phyloP scores from a whole-genome alignment of 2,329 filamentous ascomycete species.

The Ophiostoma sp. region DNA sequence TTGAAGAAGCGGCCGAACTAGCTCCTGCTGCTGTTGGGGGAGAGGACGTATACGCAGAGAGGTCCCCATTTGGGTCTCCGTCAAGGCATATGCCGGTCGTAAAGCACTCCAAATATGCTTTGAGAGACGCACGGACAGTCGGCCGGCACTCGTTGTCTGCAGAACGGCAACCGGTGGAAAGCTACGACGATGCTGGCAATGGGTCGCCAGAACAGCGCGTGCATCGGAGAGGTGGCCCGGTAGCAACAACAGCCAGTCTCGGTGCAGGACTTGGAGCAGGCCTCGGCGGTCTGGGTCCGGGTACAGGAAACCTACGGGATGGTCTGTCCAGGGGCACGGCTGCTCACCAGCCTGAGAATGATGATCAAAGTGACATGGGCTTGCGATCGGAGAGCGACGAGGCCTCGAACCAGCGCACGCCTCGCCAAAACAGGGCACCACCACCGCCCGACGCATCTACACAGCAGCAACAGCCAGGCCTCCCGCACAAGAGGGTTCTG shows the following conservation, averaged over 20 bases:
- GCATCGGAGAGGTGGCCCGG: constrained; percentile 15
- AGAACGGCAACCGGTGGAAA: constrained; percentile 22
- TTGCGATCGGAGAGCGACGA: constrained; percentile 29
- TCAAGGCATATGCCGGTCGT: constrained; percentile 30
- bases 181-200: constrained; percentile 22
- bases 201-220: constrained; percentile 27
- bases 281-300: constrained; percentile 26
- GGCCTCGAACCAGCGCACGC: constrained; percentile 30
- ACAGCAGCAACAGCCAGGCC: constrained; percentile 22
- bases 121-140: constrained; percentile 36
- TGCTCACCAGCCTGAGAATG: constrained; percentile 25
- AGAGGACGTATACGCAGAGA: constrained; percentile 29
- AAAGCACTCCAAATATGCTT: constrained; percentile 37
- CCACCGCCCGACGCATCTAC: constrained; percentile 19
- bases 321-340: constrained; percentile 31
- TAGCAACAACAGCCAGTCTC: constrained; percentile 19
- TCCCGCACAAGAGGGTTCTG: constrained; percentile 29
- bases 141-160: constrained; percentile 28
- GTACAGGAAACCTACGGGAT: constrained; percentile 31
- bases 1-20: not conserved
- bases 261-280: not conserved
- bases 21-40: not conserved
- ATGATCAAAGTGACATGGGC: constrained; percentile 29
- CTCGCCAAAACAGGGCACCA: constrained; percentile 22
- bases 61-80: constrained; percentile 30